Evolutionary conservation across 805 yeast genomes (phyloP).

Genomic region (Barnettozyma sucrosica): DNA sequence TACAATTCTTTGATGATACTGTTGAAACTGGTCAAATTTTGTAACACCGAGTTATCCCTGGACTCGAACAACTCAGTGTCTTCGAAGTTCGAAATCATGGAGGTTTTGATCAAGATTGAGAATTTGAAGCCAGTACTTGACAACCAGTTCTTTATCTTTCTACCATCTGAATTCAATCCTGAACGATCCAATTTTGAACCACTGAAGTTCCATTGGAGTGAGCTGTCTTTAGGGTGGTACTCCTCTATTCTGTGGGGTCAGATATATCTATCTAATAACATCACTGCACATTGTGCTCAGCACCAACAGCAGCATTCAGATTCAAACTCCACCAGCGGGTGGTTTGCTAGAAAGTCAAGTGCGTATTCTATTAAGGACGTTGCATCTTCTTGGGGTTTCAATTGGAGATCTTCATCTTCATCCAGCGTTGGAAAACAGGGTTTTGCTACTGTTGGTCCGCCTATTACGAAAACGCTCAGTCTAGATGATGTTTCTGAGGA

Average conservation of each 20-base stretch:
- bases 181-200: constrained; percentile 34
- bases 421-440: constrained; percentile 1
- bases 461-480: constrained; percentile 8
- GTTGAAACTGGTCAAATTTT: constrained; percentile 29
- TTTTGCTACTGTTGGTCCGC: neutral
- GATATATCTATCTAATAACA: constrained; percentile 33
- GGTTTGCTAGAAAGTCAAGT: constrained; percentile 24
- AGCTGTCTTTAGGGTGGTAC: constrained; percentile 70
- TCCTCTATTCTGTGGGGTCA: constrained; percentile 57
- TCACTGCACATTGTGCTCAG: constrained; percentile 5
- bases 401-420: constrained; percentile 16
- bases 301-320: constrained; percentile 3
- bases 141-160: constrained; percentile 21
- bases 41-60: constrained; percentile 27
- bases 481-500: constrained; percentile 6
- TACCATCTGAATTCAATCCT: constrained; percentile 26
- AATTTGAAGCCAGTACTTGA: constrained; percentile 10
- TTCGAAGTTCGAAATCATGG: constrained; percentile 24
- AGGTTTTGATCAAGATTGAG: constrained; percentile 37
- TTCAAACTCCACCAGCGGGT: constrained; percentile 7
- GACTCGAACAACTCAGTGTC: constrained; percentile 4
- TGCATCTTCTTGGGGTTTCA: constrained; percentile 35
- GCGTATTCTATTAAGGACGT: constrained; percentile 26
- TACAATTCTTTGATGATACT: constrained; percentile 36
- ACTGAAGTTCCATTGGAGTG: constrained; percentile 57